Percentiles rank a stretch among this genome's conserved stretches.
These are phyloP conservation scores for Zygnema cylindricum DNA, from an alignment of 139 green algal genomes.

Conservation along the genomic window DNA sequence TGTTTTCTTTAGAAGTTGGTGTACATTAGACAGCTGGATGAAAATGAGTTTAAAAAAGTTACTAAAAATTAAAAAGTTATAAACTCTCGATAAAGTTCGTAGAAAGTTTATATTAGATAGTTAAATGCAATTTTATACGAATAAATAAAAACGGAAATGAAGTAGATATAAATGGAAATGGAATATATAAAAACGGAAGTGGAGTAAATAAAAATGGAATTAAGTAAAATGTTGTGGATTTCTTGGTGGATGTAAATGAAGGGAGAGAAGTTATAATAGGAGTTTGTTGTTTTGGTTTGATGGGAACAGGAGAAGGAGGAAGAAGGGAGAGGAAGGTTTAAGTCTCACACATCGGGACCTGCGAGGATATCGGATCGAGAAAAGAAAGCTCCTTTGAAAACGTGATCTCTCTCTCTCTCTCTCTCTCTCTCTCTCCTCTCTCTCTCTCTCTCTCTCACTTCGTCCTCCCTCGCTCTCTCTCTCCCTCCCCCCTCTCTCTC, in stretches of 20 bases:
- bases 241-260: not conserved
- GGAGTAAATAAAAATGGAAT: not conserved
- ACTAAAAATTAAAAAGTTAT: too few species aligned
- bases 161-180: not conserved
- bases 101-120: not conserved
- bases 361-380: constrained; percentile 87
- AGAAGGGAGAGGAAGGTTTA: constrained; percentile 78
- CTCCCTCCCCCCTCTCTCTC: not conserved
- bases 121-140: not conserved
- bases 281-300: not conserved
- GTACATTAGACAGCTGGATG: too few species aligned
- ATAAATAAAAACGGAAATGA: not conserved
- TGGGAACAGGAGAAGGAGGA: constrained; percentile 22
- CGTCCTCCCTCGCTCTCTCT: not conserved
- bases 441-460: not conserved
- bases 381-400: constrained; percentile 96
- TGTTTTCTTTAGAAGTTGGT: too few species aligned
- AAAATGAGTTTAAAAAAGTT: too few species aligned
- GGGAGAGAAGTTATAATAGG: not conserved
- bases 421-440: not conserved
- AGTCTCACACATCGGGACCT: constrained; percentile 74
- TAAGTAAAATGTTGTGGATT: not conserved
- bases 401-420: constrained; percentile 62
- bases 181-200: not conserved
- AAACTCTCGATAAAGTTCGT: not conserved